phyloP scores from a whole-genome alignment of 371 early-diverging fungal genomes.

The Actinomortierella ambigua region DNA sequence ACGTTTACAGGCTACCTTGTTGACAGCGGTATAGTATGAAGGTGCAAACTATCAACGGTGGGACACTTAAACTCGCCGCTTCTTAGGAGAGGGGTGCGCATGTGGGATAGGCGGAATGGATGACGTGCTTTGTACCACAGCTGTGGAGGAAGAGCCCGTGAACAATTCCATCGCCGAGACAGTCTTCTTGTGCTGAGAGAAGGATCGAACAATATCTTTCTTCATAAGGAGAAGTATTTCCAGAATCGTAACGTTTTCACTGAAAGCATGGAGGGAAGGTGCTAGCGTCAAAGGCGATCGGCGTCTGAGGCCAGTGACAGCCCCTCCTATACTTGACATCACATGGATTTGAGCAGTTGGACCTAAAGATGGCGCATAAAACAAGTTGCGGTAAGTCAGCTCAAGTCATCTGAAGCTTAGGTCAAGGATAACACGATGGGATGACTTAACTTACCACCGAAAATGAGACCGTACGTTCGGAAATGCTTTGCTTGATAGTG shows the following conservation, averaged over 20 bases:
- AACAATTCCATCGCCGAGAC: conserved; percentile 1
- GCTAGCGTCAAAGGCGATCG: conserved; percentile 11
- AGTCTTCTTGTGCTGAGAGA: conserved; percentile 4
- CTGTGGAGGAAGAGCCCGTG: background rate
- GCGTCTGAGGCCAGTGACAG: conserved; percentile 7
- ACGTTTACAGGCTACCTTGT: too few species aligned
- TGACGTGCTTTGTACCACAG: background rate
- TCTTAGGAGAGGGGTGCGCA: conserved; percentile 2
- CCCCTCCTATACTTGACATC: conserved; percentile 9
- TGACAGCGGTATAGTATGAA: too few species aligned
- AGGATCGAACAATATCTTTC: conserved; percentile 12
- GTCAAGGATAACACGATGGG: too few species aligned
- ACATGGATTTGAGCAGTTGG: conserved; percentile 14
- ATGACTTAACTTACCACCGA: conserved; percentile 3
- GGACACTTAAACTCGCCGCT: conserved; percentile 3
- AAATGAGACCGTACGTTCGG: conserved; percentile 6
- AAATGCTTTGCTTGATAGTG: background rate
- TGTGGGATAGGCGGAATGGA: conserved; percentile 1
- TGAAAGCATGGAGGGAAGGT: background rate
- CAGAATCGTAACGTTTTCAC: conserved; percentile 9
- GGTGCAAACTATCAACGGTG: background rate
- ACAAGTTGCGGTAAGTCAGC: background rate
- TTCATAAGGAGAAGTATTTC: conserved; percentile 13
- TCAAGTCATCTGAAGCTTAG: too few species aligned
- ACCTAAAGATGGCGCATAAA: conserved; percentile 4